These are phyloP conservation scores for Inonotus obliquus DNA, from an alignment of 1,284 basidiomycete genomes.

Conservation along the genomic window DNA sequence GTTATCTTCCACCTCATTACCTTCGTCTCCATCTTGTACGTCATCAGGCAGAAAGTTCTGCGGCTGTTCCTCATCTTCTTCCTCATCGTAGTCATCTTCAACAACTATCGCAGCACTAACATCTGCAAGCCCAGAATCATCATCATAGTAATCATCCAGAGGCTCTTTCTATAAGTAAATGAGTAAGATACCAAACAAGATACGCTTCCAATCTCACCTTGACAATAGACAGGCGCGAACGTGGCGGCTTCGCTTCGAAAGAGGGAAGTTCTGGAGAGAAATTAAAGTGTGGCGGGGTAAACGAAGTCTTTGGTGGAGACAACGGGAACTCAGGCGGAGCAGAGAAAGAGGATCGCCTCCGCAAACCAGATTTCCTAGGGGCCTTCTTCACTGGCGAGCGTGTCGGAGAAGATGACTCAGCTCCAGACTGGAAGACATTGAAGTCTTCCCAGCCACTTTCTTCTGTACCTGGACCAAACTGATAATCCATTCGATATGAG, in stretches of 20 bases:
- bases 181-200: background rate
- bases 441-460: constrained; percentile 85
- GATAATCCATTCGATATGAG: constrained; percentile 23
- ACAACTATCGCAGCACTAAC: constrained; percentile 21
- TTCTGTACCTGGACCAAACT: constrained; percentile 29
- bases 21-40: background rate
- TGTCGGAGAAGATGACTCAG: constrained; percentile 69
- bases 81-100: constrained; percentile 22
- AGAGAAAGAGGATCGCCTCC: constrained; percentile 63
- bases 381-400: constrained; percentile 51
- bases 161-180: constrained; percentile 10
- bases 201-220: background rate
- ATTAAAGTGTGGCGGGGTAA: constrained; percentile 38
- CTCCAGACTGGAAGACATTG: constrained; percentile 79
- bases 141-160: constrained; percentile 21
- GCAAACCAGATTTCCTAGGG: constrained; percentile 39
- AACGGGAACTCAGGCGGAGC: constrained; percentile 58
- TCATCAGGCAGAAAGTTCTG: background rate
- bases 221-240: background rate
- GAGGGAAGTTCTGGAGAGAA: constrained; percentile 56
- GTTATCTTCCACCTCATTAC: constrained; percentile 18
- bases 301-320: constrained; percentile 20
- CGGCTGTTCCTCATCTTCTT: constrained; percentile 6
- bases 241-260: constrained; percentile 21
- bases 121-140: constrained; percentile 20